Evolutionary conservation across 441 rosid species (phyloP).

Genomic region (Brassica hybrid): DNA sequence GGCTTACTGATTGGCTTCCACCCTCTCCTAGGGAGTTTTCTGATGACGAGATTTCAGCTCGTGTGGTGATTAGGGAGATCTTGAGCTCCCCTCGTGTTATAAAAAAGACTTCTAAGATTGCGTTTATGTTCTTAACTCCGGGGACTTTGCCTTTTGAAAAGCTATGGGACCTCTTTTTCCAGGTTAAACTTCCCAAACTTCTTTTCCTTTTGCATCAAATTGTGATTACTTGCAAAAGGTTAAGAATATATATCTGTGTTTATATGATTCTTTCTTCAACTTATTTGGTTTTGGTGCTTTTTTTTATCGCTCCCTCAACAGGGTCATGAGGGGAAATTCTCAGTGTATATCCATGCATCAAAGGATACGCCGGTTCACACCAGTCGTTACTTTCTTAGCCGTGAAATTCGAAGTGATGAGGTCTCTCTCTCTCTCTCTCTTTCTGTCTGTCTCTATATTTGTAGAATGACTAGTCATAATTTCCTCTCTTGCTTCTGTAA

Average conservation of each 20-base stretch:
- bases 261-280: neutral
- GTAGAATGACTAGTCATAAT: neutral
- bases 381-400: conserved; percentile 4
- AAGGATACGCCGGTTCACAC: conserved; percentile 12
- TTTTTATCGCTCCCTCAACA: neutral
- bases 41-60: neutral
- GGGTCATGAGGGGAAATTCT: neutral
- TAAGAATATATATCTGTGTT: neutral
- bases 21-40: neutral
- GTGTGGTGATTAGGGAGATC: conserved; percentile 2
- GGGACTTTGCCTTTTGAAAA: conserved; percentile 10
- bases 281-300: neutral
- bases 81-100: conserved; percentile 1
- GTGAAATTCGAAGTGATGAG: conserved; percentile 9
- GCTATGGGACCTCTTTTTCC: conserved; percentile 11
- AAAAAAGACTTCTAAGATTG: neutral
- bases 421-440: neutral
- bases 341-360: neutral
- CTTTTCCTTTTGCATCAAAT: neutral
- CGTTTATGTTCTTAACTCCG: conserved; percentile 4
- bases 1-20: conserved; percentile 12
- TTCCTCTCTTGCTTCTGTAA: conserved; percentile 9
- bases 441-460: neutral
- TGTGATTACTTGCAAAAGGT: too few relatives aligned
- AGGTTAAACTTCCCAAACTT: neutral